Percentiles rank a stretch among this genome's conserved stretches.
Evolutionary conservation across 1,139 yeast species (phyloP).

Genomic region (Saccharomyces hybrid): DNA sequence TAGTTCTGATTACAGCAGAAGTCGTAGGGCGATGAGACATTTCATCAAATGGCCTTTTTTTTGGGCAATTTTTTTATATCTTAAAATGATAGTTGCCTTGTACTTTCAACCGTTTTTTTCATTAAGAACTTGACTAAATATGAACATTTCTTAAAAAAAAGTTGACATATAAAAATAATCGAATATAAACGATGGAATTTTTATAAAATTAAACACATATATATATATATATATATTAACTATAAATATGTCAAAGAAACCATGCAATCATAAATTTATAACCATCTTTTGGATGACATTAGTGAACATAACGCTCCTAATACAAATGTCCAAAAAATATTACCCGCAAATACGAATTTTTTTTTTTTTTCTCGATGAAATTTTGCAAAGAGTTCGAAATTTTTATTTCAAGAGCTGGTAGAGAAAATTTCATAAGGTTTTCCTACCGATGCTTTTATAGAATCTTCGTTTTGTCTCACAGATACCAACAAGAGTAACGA

Average conservation of each 20-base stretch:
- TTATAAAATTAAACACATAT: no score
- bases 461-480: neutral
- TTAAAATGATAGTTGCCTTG: no score
- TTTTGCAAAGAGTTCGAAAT: neutral
- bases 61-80: no score
- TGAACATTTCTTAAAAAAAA: neutral
- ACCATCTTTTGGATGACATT: neutral
- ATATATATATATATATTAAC: no score
- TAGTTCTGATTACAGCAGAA: no score
- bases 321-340: neutral
- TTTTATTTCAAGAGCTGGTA: neutral
- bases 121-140: neutral
- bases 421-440: neutral
- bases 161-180: neutral
- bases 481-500: constrained; percentile 2
- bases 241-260: no score
- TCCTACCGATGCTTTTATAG: neutral
- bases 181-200: neutral
- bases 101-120: neutral
- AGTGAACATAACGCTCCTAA: neutral
- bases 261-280: no score
- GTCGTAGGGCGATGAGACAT: no score
- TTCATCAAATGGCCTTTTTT: no score
- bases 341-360: neutral
- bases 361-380: neutral